Evolutionary conservation across 306 rosid genomes (phyloP).

Genomic region (Lathyrus sativus): DNA sequence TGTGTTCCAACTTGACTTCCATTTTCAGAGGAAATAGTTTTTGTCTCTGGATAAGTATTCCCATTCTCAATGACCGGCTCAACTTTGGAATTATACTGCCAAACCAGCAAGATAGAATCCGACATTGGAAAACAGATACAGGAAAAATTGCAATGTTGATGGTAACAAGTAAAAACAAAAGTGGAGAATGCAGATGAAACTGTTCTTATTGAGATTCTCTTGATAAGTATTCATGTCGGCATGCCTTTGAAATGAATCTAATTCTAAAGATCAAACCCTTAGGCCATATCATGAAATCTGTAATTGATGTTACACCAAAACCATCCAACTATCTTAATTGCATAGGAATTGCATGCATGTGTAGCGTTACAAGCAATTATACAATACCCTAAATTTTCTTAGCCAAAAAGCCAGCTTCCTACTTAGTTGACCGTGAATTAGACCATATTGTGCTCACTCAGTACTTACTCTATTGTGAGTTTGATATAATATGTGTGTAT

Average conservation of each 20-base stretch:
- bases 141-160: slow-evolving; percentile 25
- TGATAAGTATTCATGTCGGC: slow-evolving; percentile 24
- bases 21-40: slow-evolving; percentile 70
- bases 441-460: slow-evolving; percentile 21
- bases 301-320: slow-evolving; percentile 23
- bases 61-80: slow-evolving; percentile 77
- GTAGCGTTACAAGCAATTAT: slow-evolving; percentile 15
- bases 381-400: slow-evolving; percentile 23
- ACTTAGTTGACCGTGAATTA: slow-evolving; percentile 15
- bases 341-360: slow-evolving; percentile 18
- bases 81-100: slow-evolving; percentile 64
- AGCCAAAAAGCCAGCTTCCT: neutral
- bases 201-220: slow-evolving; percentile 14
- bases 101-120: slow-evolving; percentile 38
- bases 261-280: slow-evolving; percentile 28
- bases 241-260: slow-evolving; percentile 25
- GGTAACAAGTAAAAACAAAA: slow-evolving; percentile 13
- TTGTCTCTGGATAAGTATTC: slow-evolving; percentile 67
- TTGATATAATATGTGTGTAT: slow-evolving; percentile 15
- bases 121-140: slow-evolving; percentile 1
- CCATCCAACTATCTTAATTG: slow-evolving; percentile 15
- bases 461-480: slow-evolving; percentile 21
- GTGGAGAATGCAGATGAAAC: slow-evolving; percentile 21
- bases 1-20: slow-evolving; percentile 65
- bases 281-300: slow-evolving; percentile 23